phyloP scores from a whole-genome alignment of 306 rosid genomes.

The Canavalia ensiformis region DNA sequence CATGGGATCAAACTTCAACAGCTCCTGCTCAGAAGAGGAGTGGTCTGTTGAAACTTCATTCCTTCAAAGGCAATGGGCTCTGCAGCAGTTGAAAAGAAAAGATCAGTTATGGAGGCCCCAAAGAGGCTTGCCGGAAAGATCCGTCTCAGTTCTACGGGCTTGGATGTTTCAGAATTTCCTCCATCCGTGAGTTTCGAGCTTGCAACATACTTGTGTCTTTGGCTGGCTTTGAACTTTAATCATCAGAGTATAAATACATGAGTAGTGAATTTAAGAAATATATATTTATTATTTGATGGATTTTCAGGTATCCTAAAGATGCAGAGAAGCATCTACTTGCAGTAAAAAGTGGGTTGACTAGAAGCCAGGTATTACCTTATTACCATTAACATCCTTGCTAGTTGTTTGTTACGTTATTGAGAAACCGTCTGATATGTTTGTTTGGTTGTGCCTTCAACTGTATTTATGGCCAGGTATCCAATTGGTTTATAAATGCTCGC shows the following conservation, averaged over 20 bases:
- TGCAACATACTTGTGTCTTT: not conserved
- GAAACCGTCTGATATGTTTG: conserved; percentile 8
- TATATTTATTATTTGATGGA: conserved; percentile 10
- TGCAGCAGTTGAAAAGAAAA: conserved; percentile 78
- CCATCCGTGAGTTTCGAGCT: conserved; percentile 70
- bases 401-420: not conserved
- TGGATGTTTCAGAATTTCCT: conserved; percentile 96
- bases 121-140: conserved; percentile 89
- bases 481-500: conserved; percentile 92
- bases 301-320: conserved; percentile 90
- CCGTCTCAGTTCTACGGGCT: conserved; percentile 80
- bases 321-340: conserved; percentile 91
- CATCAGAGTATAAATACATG: not conserved
- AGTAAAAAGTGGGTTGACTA: conserved; percentile 85
- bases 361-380: conserved; percentile 68
- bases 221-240: not conserved
- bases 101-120: conserved; percentile 91
- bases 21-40: conserved; percentile 55
- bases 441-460: conserved; percentile 5
- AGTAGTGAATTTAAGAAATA: not conserved
- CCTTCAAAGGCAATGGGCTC: conserved; percentile 77
- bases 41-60: conserved; percentile 62
- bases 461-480: conserved; percentile 66
- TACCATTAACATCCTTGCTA: not conserved
- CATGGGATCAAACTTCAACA: conserved; percentile 54